These are phyloP conservation scores for Phytophthora europaea DNA, from an alignment of 352 stramenopile genomes.

Conservation along the genomic window DNA sequence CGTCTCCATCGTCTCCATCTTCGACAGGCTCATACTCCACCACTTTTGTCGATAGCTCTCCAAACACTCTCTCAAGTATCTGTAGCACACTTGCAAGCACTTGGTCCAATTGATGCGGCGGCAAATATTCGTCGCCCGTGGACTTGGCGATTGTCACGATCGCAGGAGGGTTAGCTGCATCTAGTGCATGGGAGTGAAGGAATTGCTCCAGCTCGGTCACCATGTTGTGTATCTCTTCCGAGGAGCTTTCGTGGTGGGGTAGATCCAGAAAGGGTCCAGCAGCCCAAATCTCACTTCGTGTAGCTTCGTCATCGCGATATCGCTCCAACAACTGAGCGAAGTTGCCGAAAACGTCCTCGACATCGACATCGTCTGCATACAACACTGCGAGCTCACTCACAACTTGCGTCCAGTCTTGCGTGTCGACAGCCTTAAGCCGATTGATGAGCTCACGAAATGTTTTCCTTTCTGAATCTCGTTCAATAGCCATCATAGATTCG, in stretches of 20 bases:
- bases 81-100: slow-evolving; percentile 58
- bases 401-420: slow-evolving; percentile 23
- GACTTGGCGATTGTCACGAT: slow-evolving; percentile 91
- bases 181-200: slow-evolving; percentile 29
- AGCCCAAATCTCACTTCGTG: slow-evolving; percentile 48
- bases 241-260: slow-evolving; percentile 68
- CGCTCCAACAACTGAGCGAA: slow-evolving; percentile 40
- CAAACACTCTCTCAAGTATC: slow-evolving; percentile 56
- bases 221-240: slow-evolving; percentile 63
- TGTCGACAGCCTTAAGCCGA: slow-evolving; percentile 36
- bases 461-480: slow-evolving; percentile 37
- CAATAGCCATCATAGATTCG: slow-evolving; percentile 25
- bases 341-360: slow-evolving; percentile 21
- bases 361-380: slow-evolving; percentile 38
- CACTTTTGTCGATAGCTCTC: slow-evolving; percentile 40
- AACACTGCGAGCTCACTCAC: slow-evolving; percentile 30
- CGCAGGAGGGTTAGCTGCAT: slow-evolving; percentile 45
- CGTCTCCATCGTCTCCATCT: not conserved
- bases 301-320: slow-evolving; percentile 30
- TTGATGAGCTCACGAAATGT: slow-evolving; percentile 53
- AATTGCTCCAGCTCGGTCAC: slow-evolving; percentile 49
- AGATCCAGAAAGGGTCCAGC: slow-evolving; percentile 72
- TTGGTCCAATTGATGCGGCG: slow-evolving; percentile 62
- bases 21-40: slow-evolving; percentile 63
- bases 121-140: slow-evolving; percentile 76